Percentiles rank a stretch among this genome's conserved stretches.
phyloP scores from a whole-genome alignment of 768 basidiomycete species.

The Suillus americanus region DNA sequence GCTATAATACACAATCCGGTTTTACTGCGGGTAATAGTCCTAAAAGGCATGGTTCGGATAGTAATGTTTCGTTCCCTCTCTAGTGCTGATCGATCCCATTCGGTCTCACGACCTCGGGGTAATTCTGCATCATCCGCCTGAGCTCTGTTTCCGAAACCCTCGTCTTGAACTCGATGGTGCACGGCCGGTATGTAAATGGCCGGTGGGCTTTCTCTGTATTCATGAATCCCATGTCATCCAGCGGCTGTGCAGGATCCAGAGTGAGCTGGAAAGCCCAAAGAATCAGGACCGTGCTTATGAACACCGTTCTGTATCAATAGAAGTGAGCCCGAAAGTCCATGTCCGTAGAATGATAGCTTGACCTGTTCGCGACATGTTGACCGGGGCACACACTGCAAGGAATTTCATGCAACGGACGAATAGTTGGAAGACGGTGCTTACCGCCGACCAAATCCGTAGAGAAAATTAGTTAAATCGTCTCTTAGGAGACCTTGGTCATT shows the following conservation, averaged over 20 bases:
- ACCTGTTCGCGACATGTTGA: constrained; percentile 1
- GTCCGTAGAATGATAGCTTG: constrained; percentile 29
- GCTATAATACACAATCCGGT: background rate
- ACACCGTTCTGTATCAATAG: constrained; percentile 44
- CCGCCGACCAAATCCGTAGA: constrained; percentile 52
- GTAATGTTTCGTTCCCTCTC: background rate
- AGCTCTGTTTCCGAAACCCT: constrained; percentile 18
- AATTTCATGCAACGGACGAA: background rate
- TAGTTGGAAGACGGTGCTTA: constrained; percentile 23
- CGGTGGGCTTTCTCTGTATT: constrained; percentile 25
- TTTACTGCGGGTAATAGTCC: background rate
- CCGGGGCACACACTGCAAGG: constrained; percentile 50
- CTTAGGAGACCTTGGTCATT: background rate
- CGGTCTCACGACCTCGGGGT: background rate
- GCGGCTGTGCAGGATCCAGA: background rate
- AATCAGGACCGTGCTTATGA: constrained; percentile 58
- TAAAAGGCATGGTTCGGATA: background rate
- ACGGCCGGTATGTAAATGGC: constrained; percentile 41
- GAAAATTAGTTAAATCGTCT: constrained; percentile 45
- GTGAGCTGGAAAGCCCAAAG: constrained; percentile 38
- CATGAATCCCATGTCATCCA: constrained; percentile 50
- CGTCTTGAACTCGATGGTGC: constrained; percentile 52
- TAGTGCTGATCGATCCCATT: background rate
- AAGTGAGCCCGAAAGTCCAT: background rate
- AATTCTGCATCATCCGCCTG: background rate